Evolutionary conservation across 1,284 basidiomycete genomes (phyloP).

Genomic region (Moesziomyces parantarcticus): DNA sequence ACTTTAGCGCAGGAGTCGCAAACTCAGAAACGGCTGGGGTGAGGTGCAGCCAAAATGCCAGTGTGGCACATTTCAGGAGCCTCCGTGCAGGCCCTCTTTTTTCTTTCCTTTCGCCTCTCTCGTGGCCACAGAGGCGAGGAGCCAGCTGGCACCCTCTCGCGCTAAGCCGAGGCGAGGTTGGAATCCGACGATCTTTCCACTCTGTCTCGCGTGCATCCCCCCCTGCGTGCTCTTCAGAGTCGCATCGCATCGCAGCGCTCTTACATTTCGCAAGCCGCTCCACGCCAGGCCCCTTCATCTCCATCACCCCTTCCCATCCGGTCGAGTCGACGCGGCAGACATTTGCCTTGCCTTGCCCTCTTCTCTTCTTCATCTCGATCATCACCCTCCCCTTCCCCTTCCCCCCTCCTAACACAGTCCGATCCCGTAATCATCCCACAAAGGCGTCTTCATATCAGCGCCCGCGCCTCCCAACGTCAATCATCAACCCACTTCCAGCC

Average conservation of each 20-base stretch:
- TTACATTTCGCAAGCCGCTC: neutral
- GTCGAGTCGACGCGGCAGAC: no score
- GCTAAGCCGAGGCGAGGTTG: no score
- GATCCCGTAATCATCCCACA: neutral
- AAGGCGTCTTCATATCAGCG: conserved; percentile 4
- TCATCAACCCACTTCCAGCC: neutral
- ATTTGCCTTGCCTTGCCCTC: neutral
- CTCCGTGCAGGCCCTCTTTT: no score
- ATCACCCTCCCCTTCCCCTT: neutral
- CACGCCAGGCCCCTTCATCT: neutral
- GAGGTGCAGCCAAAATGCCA: neutral
- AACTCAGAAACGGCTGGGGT: no score
- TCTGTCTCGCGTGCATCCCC: no score
- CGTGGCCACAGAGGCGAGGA: neutral
- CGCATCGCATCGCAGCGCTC: neutral
- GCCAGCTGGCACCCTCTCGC: neutral
- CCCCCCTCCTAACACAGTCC: conserved; percentile 1
- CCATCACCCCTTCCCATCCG: neutral
- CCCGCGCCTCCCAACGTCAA: conserved; percentile 1
- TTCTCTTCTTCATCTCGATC: neutral
- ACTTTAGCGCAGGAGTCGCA: no score
- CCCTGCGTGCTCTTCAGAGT: no score
- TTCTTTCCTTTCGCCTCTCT: no score
- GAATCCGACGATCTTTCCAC: no score
- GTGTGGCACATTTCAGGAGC: neutral